Evolutionary conservation across 495 filamentous ascomycete species (phyloP), one percentile per base, ranked within the genome.

Genomic region (Penicillium steckii): DNA sequence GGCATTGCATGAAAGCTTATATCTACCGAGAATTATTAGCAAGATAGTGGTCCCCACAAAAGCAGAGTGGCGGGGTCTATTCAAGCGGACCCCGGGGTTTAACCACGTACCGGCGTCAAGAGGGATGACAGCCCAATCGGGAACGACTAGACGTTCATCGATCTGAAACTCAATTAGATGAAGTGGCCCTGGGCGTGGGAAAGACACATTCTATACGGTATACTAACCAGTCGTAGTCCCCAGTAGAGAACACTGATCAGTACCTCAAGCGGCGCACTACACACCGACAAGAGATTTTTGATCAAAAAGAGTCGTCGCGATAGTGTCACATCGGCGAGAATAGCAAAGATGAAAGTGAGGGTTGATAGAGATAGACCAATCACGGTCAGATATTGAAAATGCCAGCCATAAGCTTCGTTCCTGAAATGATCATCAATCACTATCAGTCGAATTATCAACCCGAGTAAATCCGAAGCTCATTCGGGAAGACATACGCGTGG

Each of bases 201-300:
- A 44, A 44, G 17, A 6, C 5, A 27, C 26, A 29, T 8, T 6
- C 10, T 8, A 25, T 38, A 44, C 5, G n/a, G 35, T 35, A 4
- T 19, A 62, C 60, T 50, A 30, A 77, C 74, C 46, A 66, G 9
- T 17, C 82, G 79, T 18, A 96, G 73, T 29, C 83, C 77, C 89
- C 91, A 95, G 66, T 96, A 96, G 0, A 96, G 75, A n/a, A 91
- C 69, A 62, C 80, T 89, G 60, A 96, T 89, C 25, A 96, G 67
- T 21, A 93, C 82, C 59, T 90, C 89, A 53, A 96, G 69, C 2
- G 91, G 92, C 4, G 90, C 82, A 46, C 83, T 85, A 63, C 84
- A 84, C 23, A 90, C 75, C 2, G 85, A 82, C 32, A 95, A 68
- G 3, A 77, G 66, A 64, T 95, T 95, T 68, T 96, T 96, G 48